Base-by-base conservation (phyloP, 2,329 filamentous ascomycete genomes). In the Sporothrix protearum region DNA sequence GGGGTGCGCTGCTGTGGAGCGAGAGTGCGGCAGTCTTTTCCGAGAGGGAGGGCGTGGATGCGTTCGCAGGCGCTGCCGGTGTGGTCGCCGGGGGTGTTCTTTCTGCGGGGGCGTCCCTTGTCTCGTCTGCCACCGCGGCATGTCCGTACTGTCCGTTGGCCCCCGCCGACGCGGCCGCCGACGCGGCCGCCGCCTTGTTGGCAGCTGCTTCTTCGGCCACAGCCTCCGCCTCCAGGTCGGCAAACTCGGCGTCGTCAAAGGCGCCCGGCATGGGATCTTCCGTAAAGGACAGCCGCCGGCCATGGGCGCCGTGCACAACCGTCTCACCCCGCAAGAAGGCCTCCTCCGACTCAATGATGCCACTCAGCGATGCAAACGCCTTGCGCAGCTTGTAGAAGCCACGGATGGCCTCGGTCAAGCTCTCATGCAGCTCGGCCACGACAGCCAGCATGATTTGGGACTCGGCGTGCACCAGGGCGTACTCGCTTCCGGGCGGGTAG, bases 301-400 rank as follows among this genome's bases (percentile, higher is more conserved):
- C 49, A 16, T 33, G 6, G 30, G 19, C 10, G 16, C 36, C 30
- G 7, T 64, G 59, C 25, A 14, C 22, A 2, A 42, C 14, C n/a
- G 64, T 49, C 57, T 69, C 47, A 36, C 59, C 67, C 1, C 53
- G 53, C 28, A 74, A 16, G 7, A 77, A 76, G 47, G 79, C 79
- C 30, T 86, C 86, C 80, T 97, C 94, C 45, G 90, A 87, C 73
- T 91, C 87, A 78, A 94, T 85, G 71, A 99, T 92, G 10, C 85
- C 86, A 77, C 97, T 92, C 3, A 99, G 84, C 0, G 93, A 91
- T 51, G 93, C 83, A 77, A 92, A 98, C 0, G 95, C 95, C 79
- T 96, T 97, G 73, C 95, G 87, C 76, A 98, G 81, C 80, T 96
- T 97, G 78, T 97, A 96, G 78, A 98, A 98, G 6, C 93, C 93